Conservation (phyloP, 1,139 yeast species). For the Debaryomyces nepalensis region DNA sequence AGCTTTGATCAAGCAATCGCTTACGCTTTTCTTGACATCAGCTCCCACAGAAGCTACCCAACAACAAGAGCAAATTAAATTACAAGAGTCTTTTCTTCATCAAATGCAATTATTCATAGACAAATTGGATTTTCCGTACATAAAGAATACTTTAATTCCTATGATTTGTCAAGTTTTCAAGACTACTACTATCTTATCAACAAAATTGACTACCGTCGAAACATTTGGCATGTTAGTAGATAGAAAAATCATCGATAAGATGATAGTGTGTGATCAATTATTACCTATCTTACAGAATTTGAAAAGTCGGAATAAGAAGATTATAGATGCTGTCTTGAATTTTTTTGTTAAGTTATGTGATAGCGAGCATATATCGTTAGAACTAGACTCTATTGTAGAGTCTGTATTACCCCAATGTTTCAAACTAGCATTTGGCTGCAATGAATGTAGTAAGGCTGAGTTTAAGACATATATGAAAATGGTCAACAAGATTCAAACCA, state of each 20-base stretch:
- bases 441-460: slow-evolving; percentile 43
- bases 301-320: slow-evolving; percentile 77
- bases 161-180: slow-evolving; percentile 72
- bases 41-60: slow-evolving; percentile 31
- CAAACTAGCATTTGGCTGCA: slow-evolving; percentile 45
- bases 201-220: slow-evolving; percentile 71
- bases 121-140: slow-evolving; percentile 68
- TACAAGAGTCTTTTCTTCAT: slow-evolving; percentile 63
- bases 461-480: slow-evolving; percentile 35
- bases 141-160: slow-evolving; percentile 77
- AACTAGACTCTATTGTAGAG: slow-evolving; percentile 43
- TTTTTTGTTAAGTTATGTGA: slow-evolving; percentile 53
- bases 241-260: slow-evolving; percentile 66
- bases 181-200: slow-evolving; percentile 79
- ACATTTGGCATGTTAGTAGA: slow-evolving; percentile 65
- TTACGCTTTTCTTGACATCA: slow-evolving; percentile 34
- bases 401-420: slow-evolving; percentile 44
- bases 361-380: slow-evolving; percentile 43
- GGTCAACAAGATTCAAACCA: slow-evolving; percentile 35
- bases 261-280: slow-evolving; percentile 73
- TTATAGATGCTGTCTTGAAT: slow-evolving; percentile 57
- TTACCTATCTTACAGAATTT: slow-evolving; percentile 74
- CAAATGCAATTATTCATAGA: slow-evolving; percentile 49
- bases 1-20: slow-evolving; percentile 35
- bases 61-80: slow-evolving; percentile 39